Conservation (phyloP, 1,284 basidiomycete genomes). For the Moesziomyces sp. region DNA sequence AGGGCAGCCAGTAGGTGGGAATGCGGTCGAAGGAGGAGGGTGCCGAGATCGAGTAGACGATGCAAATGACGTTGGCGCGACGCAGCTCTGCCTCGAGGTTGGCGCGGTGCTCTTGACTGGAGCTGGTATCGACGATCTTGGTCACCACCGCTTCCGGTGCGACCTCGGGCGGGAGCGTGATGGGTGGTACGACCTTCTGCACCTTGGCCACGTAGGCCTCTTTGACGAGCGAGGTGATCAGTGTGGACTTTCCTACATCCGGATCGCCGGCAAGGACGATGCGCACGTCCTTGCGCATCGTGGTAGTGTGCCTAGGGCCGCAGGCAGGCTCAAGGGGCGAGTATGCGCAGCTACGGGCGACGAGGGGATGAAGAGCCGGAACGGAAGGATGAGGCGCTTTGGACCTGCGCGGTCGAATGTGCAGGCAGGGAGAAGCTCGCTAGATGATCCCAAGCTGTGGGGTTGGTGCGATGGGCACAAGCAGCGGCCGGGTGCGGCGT, state of each 20-base stretch:
- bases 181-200: conserved; percentile 68
- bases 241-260: conserved; percentile 70
- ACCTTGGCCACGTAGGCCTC: conserved; percentile 90
- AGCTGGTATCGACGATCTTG: conserved; percentile 64
- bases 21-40: conserved; percentile 95
- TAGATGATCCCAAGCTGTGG: too few relatives aligned
- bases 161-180: conserved; percentile 64
- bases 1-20: conserved; percentile 98
- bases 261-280: conserved; percentile 94
- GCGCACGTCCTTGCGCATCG: conserved; percentile 86
- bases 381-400: too few relatives aligned
- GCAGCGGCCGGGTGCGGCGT: too few relatives aligned
- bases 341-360: conserved; percentile 1
- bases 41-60: conserved; percentile 93
- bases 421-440: too few relatives aligned
- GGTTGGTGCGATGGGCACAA: too few relatives aligned
- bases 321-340: conserved; percentile 25
- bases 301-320: not conserved
- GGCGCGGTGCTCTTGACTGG: conserved; percentile 76
- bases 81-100: conserved; percentile 94
- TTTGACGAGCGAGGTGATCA: conserved; percentile 73
- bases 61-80: conserved; percentile 95
- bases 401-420: too few relatives aligned
- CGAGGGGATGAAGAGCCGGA: not conserved
- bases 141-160: conserved; percentile 64